phyloP scores from a whole-genome alignment of 768 basidiomycete genomes.

The Pulveroboletus ravenelii region DNA sequence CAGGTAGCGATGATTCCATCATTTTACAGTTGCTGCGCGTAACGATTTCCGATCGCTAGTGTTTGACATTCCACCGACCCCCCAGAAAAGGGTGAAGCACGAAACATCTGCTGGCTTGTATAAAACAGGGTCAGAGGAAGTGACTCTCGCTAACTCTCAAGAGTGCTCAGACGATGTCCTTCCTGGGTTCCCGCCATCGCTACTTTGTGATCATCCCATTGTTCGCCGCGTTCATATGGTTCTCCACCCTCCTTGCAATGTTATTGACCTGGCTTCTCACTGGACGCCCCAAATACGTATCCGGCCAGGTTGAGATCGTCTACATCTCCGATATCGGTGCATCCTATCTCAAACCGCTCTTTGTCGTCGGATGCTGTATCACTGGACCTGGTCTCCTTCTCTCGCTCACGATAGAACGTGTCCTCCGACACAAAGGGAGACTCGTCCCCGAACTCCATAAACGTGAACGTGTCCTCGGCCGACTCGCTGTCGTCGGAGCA shows the following conservation, averaged over 20 bases:
- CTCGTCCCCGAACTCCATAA: conserved; percentile 56
- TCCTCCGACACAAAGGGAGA: conserved; percentile 63
- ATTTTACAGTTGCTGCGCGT: not conserved
- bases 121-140: not conserved
- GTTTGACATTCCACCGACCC: not conserved
- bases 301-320: conserved; percentile 53
- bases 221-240: conserved; percentile 61
- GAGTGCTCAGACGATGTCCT: conserved; percentile 12
- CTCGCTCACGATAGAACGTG: conserved; percentile 56
- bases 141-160: not conserved
- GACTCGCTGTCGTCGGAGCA: conserved; percentile 48
- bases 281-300: conserved; percentile 48
- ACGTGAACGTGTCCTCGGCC: conserved; percentile 50
- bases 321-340: conserved; percentile 82
- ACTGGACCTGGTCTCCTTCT: conserved; percentile 49
- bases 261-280: conserved; percentile 65
- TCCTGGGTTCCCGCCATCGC: conserved; percentile 39
- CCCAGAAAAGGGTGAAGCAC: not conserved
- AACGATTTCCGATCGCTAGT: too few species aligned
- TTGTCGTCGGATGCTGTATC: conserved; percentile 37
- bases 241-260: conserved; percentile 60
- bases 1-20: too few species aligned
- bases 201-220: conserved; percentile 62
- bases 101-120: not conserved
- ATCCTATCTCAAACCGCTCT: conserved; percentile 67